Conservation (phyloP, 176 grass and related monocot species). For the Zea luxurians region DNA sequence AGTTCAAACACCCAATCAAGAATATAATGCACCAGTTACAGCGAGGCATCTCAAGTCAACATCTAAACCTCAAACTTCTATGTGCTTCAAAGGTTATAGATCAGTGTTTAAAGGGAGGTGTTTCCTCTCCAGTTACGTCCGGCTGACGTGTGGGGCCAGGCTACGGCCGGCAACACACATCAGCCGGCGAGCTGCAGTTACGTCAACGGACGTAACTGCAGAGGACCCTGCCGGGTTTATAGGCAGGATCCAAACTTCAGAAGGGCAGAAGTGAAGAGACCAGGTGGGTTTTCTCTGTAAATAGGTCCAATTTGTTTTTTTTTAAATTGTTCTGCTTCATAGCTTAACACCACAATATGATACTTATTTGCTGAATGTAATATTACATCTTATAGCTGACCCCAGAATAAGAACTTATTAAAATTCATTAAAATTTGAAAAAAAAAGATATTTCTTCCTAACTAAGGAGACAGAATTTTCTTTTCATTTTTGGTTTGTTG, state of each 20-base stretch:
- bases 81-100: constrained; percentile 22
- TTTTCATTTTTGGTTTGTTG: not conserved
- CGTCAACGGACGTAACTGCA: too few species aligned
- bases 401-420: not conserved
- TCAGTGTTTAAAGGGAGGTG: not conserved
- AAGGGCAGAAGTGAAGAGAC: not conserved
- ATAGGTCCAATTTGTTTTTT: not conserved
- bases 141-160: too few species aligned
- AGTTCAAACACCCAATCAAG: not conserved
- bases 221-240: too few species aligned
- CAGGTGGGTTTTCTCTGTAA: not conserved
- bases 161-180: too few species aligned
- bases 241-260: not conserved
- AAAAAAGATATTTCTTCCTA: not conserved
- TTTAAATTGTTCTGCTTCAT: not conserved
- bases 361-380: constrained; percentile 12
- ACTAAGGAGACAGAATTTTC: not conserved
- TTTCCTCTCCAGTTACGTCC: too few species aligned
- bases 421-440: not conserved
- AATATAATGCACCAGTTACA: not conserved
- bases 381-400: constrained; percentile 1
- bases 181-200: too few species aligned
- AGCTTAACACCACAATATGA: not conserved
- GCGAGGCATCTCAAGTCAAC: constrained; percentile 8
- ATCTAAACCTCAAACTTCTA: not conserved